Base-by-base conservation (phyloP, 2,329 filamentous ascomycete genomes). In the Aspergillus oerlinghausenensis region DNA sequence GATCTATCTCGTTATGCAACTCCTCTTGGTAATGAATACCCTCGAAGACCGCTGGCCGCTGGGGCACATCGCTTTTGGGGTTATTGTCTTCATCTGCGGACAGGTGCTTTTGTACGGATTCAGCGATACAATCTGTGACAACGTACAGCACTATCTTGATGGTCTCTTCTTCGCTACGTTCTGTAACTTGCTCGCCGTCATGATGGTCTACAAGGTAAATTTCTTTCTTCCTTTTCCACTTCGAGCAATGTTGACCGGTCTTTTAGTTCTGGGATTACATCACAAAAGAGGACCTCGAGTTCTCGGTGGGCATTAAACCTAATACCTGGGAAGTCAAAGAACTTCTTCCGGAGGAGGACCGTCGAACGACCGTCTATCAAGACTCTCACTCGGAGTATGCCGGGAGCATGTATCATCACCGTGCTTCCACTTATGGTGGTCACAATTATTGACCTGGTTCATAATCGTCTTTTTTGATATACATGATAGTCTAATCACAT, bases 281-380 rank as follows among this genome's bases (percentile, higher is more conserved):
- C 74, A 99, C 94, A 23, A 92, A 90, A 70, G 94, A 99, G 77
- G 94, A 99, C 73, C 87, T 99, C 63, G 94, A 99, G 73, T 99
- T 99, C 76, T 96, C 92, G 2, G 94, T 99, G 51, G 93, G 93
- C 63, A 91, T 91, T 57, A 90, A 93, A 73, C 89, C 90, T 77
- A 95, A 96, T 78, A 97, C 94, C 74, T 99, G 94, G 94, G 94
- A 99, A 72, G 89, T 97, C 71, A 97, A 97, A 79, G 93, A 97
- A 61, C 82, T 90, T 10, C 81, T 94, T 19, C 84, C 88, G 48
- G 90, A 94, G 63, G 90, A 94, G 55, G 89, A 93, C 57, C 87
- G 88, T 58, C 84, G 89, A 57, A 80, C 80, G 23, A 92, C 89
- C 2, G 75, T 88, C 49, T 94, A 92, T 73, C 79, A 82, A 49